Conservation (phyloP, 805 yeast species). For the Metschnikowia reukaufii region DNA sequence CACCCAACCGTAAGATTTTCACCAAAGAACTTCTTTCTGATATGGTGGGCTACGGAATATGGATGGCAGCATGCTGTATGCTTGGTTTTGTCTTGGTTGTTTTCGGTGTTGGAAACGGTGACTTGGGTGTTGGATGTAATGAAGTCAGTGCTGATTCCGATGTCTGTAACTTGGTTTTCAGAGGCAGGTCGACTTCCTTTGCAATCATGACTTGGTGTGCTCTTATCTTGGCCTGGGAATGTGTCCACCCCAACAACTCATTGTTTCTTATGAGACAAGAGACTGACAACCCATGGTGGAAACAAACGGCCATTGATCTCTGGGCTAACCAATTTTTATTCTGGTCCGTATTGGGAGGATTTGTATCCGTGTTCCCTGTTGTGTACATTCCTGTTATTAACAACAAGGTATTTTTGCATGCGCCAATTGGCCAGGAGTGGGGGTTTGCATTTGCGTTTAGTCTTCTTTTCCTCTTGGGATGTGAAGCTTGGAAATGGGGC, state of each 20-base stretch:
- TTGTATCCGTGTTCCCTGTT: conserved; percentile 39
- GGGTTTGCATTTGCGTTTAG: conserved; percentile 37
- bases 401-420: conserved; percentile 38
- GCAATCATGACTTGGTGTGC: conserved; percentile 45
- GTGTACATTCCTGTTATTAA: conserved; percentile 43
- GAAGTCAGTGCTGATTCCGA: conserved; percentile 19
- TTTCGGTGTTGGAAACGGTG: conserved; percentile 39
- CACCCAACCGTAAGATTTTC: conserved; percentile 39
- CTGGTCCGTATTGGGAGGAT: conserved; percentile 39
- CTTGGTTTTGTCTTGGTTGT: conserved; percentile 38
- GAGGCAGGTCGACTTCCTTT: conserved; percentile 40
- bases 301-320: conserved; percentile 34
- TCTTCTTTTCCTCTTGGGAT: conserved; percentile 30
- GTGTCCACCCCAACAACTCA: conserved; percentile 37
- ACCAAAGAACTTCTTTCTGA: conserved; percentile 43
- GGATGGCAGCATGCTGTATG: conserved; percentile 44
- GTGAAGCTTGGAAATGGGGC: conserved; percentile 42
- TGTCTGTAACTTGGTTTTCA: conserved; percentile 33
- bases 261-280: conserved; percentile 39
- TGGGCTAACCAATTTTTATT: conserved; percentile 39
- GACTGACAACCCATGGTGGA: conserved; percentile 37
- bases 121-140: conserved; percentile 40
- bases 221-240: conserved; percentile 41
- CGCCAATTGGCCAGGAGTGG: conserved; percentile 42
- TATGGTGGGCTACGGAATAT: conserved; percentile 41